These are phyloP conservation scores for Carallia brachiata DNA, from an alignment of 345 rosid genomes.

Conservation along the genomic window DNA sequence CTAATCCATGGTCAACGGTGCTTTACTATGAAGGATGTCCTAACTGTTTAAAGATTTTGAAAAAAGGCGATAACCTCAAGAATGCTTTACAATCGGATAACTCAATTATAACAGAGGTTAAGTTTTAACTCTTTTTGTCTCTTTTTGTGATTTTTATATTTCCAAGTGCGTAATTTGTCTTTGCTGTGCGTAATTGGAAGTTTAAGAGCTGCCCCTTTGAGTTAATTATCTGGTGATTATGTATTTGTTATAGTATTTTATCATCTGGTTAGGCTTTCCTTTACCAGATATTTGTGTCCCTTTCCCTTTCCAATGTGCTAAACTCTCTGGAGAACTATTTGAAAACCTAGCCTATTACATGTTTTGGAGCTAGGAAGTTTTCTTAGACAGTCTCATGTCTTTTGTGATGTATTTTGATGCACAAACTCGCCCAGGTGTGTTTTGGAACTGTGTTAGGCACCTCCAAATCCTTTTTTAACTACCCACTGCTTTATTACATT, in stretches of 20 bases:
- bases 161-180: neutral
- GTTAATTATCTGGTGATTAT: neutral
- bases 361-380: no score
- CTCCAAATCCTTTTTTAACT: no score
- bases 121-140: neutral
- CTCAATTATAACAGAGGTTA: constrained; percentile 64
- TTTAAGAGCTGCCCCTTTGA: constrained; percentile 8
- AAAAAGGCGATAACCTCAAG: constrained; percentile 53
- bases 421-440: no score
- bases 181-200: neutral
- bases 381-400: no score
- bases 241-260: neutral
- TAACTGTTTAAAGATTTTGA: constrained; percentile 60
- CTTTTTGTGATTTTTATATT: neutral
- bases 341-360: no score
- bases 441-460: no score
- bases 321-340: no score
- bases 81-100: constrained; percentile 43
- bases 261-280: neutral
- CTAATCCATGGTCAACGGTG: constrained; percentile 63
- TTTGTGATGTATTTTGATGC: no score
- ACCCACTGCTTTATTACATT: no score
- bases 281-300: neutral
- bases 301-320: no score
- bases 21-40: constrained; percentile 69